Evolutionary conservation across 2,329 filamentous ascomycete species (phyloP), one percentile per base, ranked within the genome.

Genomic region (Myriosclerotinia scirpicola): DNA sequence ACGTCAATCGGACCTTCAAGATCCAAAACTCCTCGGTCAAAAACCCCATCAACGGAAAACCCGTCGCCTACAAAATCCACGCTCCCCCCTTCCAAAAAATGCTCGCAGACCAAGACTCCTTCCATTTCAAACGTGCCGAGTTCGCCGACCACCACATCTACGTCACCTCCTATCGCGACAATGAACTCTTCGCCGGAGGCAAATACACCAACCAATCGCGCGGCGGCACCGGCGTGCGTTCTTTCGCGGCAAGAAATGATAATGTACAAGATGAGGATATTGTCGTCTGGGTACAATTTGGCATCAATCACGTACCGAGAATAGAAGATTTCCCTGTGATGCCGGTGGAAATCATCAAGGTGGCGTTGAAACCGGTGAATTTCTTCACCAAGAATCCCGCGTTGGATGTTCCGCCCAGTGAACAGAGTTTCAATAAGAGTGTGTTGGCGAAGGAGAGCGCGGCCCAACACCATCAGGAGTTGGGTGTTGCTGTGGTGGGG

Each of bases 311-410:
- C 70, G 85, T 88, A 36, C 86, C 86, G 0, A 79, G 87, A 7
- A 80, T 85, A 34, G 87, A 89, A 73, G 87, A 90, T 73, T 90
- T 89, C 77, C 87, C 87, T 0, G 84, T 90, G 52, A 90, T 90
- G 87, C 87, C 87, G 0, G 83, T 82, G 71, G 87, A 90, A 76
- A 82, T 78, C 17, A 74, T 83, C 20, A 80, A 79, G 71, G 81
- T 85, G 1, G 75, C 77, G 55, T 72, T 85, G 48, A 80, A 82
- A 70, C 82, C 83, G 0, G 80, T 79, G 5, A 84, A 84, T 68
- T 85, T 85, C 70, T 85, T 84, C 69, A 77, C 79, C 5, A 78
- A 77, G 67, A 85, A 85, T 69, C 83, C 83, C 0, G 81, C 81
- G 0, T 70, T 83, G 12, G 83, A 84, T 74, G 79, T 84, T 17